Conservation (phyloP, 78 protist genomes). For the Dictyostelium citrinum region DNA sequence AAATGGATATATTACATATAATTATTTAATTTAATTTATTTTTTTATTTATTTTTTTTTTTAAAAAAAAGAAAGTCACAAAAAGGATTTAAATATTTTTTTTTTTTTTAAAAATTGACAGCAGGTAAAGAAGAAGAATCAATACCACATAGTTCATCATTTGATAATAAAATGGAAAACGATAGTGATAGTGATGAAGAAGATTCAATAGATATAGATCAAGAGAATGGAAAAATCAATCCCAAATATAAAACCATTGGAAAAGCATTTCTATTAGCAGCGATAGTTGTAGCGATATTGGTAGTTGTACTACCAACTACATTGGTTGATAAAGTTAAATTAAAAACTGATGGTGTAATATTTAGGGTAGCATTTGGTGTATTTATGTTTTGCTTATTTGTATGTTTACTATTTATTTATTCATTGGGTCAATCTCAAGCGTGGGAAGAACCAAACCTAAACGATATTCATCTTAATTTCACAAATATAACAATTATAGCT, state of each 20-base stretch:
- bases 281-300: not conserved
- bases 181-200: constrained; percentile 7
- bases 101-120: not conserved
- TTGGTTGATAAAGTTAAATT: not conserved
- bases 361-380: constrained; percentile 7
- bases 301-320: constrained; percentile 8
- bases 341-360: constrained; percentile 7
- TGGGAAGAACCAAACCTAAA: constrained; percentile 49
- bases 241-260: constrained; percentile 6
- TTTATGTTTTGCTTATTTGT: constrained; percentile 51
- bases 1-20: not conserved
- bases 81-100: not conserved
- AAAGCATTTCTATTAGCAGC: constrained; percentile 10
- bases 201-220: constrained; percentile 8
- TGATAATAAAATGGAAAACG: constrained; percentile 32
- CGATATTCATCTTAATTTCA: constrained; percentile 23
- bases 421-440: constrained; percentile 36
- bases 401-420: constrained; percentile 31
- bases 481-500: constrained; percentile 28
- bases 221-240: not conserved
- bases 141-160: not conserved
- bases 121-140: not conserved
- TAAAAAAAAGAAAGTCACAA: not conserved
- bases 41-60: not conserved
- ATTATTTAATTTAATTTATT: not conserved